phyloP scores from a whole-genome alignment of 257 asterid genomes.

The Penstemon barbatus region DNA sequence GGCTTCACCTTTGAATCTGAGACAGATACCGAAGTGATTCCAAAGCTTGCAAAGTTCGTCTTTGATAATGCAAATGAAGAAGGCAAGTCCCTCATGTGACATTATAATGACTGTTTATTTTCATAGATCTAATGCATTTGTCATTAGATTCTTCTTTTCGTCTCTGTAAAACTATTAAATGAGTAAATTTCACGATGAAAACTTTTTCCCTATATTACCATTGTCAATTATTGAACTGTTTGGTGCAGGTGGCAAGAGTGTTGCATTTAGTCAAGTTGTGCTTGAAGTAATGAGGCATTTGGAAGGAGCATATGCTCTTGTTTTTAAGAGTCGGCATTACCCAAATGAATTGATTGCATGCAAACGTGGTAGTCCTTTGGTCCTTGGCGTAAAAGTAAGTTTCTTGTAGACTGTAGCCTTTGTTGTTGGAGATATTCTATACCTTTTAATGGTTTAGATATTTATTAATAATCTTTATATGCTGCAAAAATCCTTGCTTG shows the following conservation, averaged over 20 bases:
- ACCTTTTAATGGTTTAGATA: neutral
- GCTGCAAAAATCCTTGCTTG: neutral
- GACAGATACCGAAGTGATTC: conserved; percentile 98
- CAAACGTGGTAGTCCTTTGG: conserved; percentile 98
- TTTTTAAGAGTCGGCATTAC: conserved; percentile 86
- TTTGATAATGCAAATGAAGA: conserved; percentile 90
- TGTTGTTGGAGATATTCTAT: conserved; percentile 2
- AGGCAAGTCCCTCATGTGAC: conserved; percentile 46
- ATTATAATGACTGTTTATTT: neutral
- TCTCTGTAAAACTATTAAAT: neutral
- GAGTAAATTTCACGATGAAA: no score
- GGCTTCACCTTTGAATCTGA: conserved; percentile 93
- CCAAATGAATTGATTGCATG: conserved; percentile 97
- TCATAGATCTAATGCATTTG: conserved; percentile 13
- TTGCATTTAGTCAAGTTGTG: conserved; percentile 93
- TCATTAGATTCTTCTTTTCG: conserved; percentile 2
- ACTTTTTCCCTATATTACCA: conserved; percentile 6
- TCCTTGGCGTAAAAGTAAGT: conserved; percentile 97
- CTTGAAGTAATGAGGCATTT: conserved; percentile 96
- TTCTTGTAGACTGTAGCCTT: conserved; percentile 5
- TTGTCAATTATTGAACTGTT: conserved; percentile 21
- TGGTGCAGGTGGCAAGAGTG: conserved; percentile 68
- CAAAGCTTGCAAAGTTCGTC: conserved; percentile 94
- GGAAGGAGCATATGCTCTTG: conserved; percentile 99
- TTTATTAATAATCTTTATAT: neutral